These are phyloP conservation scores for Xylaria flabelliformis DNA, from an alignment of 495 filamentous ascomycete genomes.

Conservation along the genomic window DNA sequence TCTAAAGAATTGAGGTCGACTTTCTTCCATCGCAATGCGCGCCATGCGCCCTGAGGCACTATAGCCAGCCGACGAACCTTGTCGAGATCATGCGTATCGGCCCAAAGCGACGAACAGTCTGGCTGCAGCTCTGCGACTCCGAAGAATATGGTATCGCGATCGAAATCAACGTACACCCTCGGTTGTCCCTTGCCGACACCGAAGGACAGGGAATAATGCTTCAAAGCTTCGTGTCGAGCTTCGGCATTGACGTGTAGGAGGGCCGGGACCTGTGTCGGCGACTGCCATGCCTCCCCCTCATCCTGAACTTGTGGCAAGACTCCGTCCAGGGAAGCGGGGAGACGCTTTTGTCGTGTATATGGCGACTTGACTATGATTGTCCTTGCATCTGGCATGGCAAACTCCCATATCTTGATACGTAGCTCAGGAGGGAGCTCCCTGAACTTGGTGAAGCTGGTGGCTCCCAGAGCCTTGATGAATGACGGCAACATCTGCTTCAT, in stretches of 20 bases:
- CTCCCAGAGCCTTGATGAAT: conserved; percentile 20
- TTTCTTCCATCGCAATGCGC: conserved; percentile 37
- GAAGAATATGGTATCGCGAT: conserved; percentile 43
- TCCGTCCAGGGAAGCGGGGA: conserved; percentile 36
- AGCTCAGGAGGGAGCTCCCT: conserved; percentile 52
- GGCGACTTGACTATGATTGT: conserved; percentile 38
- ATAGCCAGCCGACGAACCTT: conserved; percentile 36
- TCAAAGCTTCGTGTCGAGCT: conserved; percentile 42
- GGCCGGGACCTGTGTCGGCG: conserved; percentile 38
- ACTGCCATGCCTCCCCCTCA: conserved; percentile 35
- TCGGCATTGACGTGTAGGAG: conserved; percentile 45
- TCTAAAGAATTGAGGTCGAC: conserved; percentile 33
- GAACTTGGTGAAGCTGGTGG: conserved; percentile 48
- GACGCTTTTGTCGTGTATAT: conserved; percentile 23
- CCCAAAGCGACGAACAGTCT: conserved; percentile 36
- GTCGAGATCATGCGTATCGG: conserved; percentile 31
- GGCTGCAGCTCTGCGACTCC: conserved; percentile 35
- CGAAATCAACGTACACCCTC: conserved; percentile 44
- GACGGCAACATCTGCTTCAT: conserved; percentile 34
- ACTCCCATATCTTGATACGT: conserved; percentile 53
- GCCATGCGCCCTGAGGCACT: conserved; percentile 39
- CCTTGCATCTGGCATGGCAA: conserved; percentile 37
- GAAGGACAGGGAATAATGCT: conserved; percentile 43
- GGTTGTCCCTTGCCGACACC: conserved; percentile 41
- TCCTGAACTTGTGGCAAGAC: conserved; percentile 27